A percentile compares a stretch with the other conserved stretches of the same genome.
Conservation (phyloP, 768 basidiomycete genomes). For the Leccinellum albellum region DNA sequence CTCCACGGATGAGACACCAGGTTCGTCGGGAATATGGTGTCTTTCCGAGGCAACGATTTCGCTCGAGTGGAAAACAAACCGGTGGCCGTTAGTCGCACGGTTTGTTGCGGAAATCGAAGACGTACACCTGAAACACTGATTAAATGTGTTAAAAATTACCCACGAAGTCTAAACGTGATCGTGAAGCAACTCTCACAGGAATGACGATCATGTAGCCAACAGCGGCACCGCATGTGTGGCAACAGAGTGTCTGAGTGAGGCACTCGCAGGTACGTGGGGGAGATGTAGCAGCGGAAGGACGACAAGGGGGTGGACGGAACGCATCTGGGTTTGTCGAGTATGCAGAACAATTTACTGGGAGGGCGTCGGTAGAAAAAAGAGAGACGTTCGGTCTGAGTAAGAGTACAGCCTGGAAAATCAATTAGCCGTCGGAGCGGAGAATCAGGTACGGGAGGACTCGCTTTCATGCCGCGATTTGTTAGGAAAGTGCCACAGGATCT, state of each 20-base stretch:
- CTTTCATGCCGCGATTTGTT: constrained; percentile 86
- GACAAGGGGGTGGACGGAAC: constrained; percentile 37
- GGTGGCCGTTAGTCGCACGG: constrained; percentile 77
- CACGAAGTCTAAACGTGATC: constrained; percentile 1
- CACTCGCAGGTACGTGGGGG: constrained; percentile 72
- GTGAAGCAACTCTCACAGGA: constrained; percentile 38
- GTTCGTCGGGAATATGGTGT: constrained; percentile 59
- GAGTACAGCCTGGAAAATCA: constrained; percentile 62
- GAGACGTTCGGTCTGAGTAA: constrained; percentile 76
- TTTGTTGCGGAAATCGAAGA: constrained; percentile 63
- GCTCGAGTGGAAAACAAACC: constrained; percentile 80
- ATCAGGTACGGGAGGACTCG: constrained; percentile 27
- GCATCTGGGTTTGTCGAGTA: constrained; percentile 48
- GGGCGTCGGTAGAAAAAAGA: constrained; percentile 78
- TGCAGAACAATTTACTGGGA: constrained; percentile 73
- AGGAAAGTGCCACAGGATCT: constrained; percentile 68
- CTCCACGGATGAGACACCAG: constrained; percentile 52
- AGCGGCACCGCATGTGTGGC: constrained; percentile 69
- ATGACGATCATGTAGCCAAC: constrained; percentile 82
- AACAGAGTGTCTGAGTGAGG: constrained; percentile 76
- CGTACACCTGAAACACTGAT: constrained; percentile 67
- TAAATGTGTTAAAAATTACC: constrained; percentile 9
- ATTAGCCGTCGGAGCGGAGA: constrained; percentile 3
- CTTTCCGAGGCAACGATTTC: constrained; percentile 64
- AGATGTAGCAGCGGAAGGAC: constrained; percentile 31